phyloP scores from a whole-genome alignment of 2,329 filamentous ascomycete species.

The Blastomyces silverae region DNA sequence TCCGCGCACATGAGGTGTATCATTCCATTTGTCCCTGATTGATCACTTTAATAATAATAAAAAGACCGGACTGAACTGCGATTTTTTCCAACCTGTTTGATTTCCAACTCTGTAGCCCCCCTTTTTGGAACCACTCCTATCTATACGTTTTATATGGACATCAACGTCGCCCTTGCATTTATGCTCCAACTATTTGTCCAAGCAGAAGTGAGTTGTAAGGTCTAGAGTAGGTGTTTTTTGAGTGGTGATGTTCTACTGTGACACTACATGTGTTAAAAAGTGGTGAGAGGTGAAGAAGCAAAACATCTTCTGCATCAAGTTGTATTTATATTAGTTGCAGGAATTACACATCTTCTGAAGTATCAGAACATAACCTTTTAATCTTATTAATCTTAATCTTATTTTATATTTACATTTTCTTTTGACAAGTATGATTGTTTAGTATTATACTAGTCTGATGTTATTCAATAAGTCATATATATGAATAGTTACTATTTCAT shows the following conservation, averaged over 20 bases:
- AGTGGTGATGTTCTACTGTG: no score
- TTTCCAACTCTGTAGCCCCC: not conserved
- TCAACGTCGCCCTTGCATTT: not conserved
- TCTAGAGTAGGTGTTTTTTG: not conserved
- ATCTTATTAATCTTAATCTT: no score
- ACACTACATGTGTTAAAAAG: not conserved
- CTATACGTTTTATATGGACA: no score
- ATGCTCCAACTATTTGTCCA: not conserved
- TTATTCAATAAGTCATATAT: no score
- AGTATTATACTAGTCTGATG: no score
- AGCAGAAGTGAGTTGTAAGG: not conserved
- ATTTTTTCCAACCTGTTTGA: not conserved
- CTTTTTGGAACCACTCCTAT: not conserved
- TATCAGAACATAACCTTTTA: no score
- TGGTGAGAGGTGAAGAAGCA: not conserved
- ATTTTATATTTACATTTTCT: no score
- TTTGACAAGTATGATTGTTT: no score
- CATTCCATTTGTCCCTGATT: conserved; percentile 31
- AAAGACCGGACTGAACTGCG: not conserved
- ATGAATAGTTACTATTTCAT: no score
- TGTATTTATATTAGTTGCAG: not conserved
- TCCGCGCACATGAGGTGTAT: conserved; percentile 45
- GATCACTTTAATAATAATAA: no score
- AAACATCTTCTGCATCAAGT: not conserved
- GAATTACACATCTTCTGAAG: not conserved